phyloP scores from a whole-genome alignment of 306 rosid species.

The Quercus parvula region DNA sequence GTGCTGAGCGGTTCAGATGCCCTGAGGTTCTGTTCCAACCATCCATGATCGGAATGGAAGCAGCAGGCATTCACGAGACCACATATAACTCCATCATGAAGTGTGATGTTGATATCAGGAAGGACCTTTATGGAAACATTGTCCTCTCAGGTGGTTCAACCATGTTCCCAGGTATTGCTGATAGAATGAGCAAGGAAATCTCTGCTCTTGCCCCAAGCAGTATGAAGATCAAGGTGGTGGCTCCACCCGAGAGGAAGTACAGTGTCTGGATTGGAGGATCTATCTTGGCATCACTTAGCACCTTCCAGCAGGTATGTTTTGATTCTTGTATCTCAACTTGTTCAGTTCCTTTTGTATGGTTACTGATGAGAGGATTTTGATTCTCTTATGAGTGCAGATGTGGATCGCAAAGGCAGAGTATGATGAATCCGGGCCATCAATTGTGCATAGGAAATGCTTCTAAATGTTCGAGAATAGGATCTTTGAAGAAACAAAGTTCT shows the following conservation, averaged over 20 bases:
- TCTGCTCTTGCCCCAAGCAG: conserved; percentile 98
- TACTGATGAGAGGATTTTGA: not conserved
- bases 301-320: conserved; percentile 93
- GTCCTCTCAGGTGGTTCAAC: conserved; percentile 99
- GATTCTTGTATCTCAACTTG: not conserved
- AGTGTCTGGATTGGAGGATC: conserved; percentile 99
- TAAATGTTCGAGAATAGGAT: conserved; percentile 42
- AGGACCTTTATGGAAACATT: conserved; percentile 93
- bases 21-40: conserved; percentile 98
- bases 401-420: conserved; percentile 99
- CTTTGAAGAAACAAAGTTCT: conserved; percentile 35
- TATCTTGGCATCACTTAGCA: conserved; percentile 97
- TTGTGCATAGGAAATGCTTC: conserved; percentile 99
- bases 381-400: conserved; percentile 61
- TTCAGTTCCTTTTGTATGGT: not conserved
- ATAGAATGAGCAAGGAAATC: conserved; percentile 97
- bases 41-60: conserved; percentile 96
- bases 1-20: conserved; percentile 97
- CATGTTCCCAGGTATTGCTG: conserved; percentile 98
- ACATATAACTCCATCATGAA: conserved; percentile 99
- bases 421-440: conserved; percentile 97
- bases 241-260: conserved; percentile 98
- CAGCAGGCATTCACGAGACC: conserved; percentile 97
- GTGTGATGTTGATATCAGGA: conserved; percentile 97
- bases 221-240: conserved; percentile 99